A percentile compares a stretch with the other conserved stretches of the same genome.
These are phyloP conservation scores for Scutellaria barbata DNA, from an alignment of 257 asterid genomes.

Conservation along the genomic window DNA sequence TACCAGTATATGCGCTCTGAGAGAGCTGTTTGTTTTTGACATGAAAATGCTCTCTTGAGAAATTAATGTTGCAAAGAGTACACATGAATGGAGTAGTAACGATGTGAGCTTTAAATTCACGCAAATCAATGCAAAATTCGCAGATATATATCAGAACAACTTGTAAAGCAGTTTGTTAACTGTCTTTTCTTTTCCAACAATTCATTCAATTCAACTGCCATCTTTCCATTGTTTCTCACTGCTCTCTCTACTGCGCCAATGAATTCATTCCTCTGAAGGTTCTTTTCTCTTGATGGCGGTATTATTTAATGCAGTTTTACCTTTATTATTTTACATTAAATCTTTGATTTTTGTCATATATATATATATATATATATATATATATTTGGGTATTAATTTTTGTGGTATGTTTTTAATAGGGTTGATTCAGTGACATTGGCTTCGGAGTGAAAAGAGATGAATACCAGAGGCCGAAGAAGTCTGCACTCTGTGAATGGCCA, in stretches of 20 bases:
- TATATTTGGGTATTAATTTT: conserved; percentile 23
- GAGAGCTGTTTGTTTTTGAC: too few relatives aligned
- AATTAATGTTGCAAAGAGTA: conserved; percentile 2
- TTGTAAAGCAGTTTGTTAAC: conserved; percentile 27
- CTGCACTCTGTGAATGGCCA: conserved; percentile 59
- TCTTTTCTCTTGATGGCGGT: conserved; percentile 8
- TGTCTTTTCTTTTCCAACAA: conserved; percentile 21
- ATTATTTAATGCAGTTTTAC: neutral
- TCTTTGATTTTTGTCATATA: conserved; percentile 16
- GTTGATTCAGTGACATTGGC: conserved; percentile 33
- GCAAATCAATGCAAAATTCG: conserved; percentile 43
- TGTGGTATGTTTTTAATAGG: conserved; percentile 32
- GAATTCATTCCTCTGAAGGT: conserved; percentile 54
- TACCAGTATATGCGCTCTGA: too few relatives aligned
- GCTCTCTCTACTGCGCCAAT: conserved; percentile 30
- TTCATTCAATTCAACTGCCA: conserved; percentile 33
- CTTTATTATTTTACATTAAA: conserved; percentile 6
- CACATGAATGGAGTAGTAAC: conserved; percentile 27
- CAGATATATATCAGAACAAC: conserved; percentile 10
- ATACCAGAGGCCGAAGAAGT: conserved; percentile 57
- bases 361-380: too few relatives aligned
- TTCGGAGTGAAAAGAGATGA: conserved; percentile 56
- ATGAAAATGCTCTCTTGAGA: too few relatives aligned
- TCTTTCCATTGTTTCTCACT: conserved; percentile 19
- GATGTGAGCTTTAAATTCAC: conserved; percentile 37